Percentiles rank a stretch among this genome's conserved stretches.
phyloP scores from a whole-genome alignment of 352 stramenopile genomes.

The Phytophthora agathidicida region DNA sequence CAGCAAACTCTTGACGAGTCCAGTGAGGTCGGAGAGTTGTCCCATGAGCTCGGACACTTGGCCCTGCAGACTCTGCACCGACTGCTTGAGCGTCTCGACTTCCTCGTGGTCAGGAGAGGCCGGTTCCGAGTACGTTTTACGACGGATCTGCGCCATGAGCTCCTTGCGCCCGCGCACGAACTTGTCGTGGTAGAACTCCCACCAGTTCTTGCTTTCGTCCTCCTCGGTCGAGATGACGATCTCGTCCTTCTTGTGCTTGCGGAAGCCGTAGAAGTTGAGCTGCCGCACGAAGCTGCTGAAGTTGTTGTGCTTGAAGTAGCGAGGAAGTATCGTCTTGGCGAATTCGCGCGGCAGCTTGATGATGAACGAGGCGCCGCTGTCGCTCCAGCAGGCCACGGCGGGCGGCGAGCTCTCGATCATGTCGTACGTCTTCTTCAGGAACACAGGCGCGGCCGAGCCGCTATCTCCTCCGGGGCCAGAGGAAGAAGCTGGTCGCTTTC shows the following conservation, averaged over 20 bases:
- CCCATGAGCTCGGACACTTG: constrained; percentile 83
- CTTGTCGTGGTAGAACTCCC: constrained; percentile 93
- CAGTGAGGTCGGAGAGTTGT: constrained; percentile 74
- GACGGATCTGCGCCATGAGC: constrained; percentile 87
- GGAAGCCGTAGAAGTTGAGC: constrained; percentile 95
- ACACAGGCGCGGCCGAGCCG: constrained; percentile 63
- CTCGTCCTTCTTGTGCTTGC: constrained; percentile 93
- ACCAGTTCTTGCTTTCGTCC: constrained; percentile 88
- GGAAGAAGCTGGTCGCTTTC: constrained; percentile 31
- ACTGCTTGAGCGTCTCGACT: constrained; percentile 77
- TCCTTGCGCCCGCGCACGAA: constrained; percentile 87
- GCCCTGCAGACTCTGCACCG: constrained; percentile 71
- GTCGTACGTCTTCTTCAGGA: constrained; percentile 94
- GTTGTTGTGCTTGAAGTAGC: constrained; percentile 96
- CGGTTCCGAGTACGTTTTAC: constrained; percentile 89
- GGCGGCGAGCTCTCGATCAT: constrained; percentile 91
- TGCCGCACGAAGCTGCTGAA: constrained; percentile 94
- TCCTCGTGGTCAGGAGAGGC: constrained; percentile 77
- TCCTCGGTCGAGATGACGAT: constrained; percentile 79
- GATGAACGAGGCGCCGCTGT: constrained; percentile 87
- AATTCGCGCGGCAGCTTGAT: constrained; percentile 94
- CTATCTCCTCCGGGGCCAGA: constrained; percentile 2
- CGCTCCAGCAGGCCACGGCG: constrained; percentile 80
- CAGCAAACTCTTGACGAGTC: constrained; percentile 73
- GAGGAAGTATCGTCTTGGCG: constrained; percentile 88